A percentile compares a stretch with the other conserved stretches of the same genome.
Evolutionary conservation across 139 green algal species (phyloP).

Genomic region (Chlorella sp.): DNA sequence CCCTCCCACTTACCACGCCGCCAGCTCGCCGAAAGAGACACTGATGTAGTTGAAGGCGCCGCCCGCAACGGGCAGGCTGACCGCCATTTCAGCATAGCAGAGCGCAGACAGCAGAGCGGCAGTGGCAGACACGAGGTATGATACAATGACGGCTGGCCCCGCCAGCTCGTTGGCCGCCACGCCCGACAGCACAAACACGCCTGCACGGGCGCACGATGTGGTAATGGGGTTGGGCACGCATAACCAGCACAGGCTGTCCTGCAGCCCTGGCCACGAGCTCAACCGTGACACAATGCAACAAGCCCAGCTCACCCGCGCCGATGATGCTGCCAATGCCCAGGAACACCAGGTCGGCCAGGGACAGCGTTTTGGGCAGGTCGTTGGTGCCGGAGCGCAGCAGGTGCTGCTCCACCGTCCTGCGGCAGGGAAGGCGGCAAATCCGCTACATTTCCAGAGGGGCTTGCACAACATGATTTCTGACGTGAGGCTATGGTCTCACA

Average conservation of each 20-base stretch:
- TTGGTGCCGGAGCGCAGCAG: background rate
- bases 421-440: no score
- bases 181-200: background rate
- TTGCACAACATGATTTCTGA: no score
- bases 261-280: no score
- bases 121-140: slow-evolving; percentile 65
- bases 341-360: slow-evolving; percentile 54
- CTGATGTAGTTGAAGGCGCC: slow-evolving; percentile 88
- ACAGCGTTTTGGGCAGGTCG: background rate
- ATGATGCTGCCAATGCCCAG: slow-evolving; percentile 89
- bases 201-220: background rate
- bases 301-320: slow-evolving; percentile 69
- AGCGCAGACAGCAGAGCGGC: slow-evolving; percentile 85
- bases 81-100: slow-evolving; percentile 89
- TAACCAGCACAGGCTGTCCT: no score
- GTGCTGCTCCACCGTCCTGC: slow-evolving; percentile 28
- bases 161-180: background rate
- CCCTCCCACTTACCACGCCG: slow-evolving; percentile 60
- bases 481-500: no score
- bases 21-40: slow-evolving; percentile 83
- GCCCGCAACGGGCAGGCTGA: slow-evolving; percentile 52
- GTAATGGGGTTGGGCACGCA: background rate
- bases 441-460: no score
- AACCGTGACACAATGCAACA: no score
- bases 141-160: slow-evolving; percentile 67